Conservation (phyloP, 441 rosid genomes). For the Populus hybrid region DNA sequence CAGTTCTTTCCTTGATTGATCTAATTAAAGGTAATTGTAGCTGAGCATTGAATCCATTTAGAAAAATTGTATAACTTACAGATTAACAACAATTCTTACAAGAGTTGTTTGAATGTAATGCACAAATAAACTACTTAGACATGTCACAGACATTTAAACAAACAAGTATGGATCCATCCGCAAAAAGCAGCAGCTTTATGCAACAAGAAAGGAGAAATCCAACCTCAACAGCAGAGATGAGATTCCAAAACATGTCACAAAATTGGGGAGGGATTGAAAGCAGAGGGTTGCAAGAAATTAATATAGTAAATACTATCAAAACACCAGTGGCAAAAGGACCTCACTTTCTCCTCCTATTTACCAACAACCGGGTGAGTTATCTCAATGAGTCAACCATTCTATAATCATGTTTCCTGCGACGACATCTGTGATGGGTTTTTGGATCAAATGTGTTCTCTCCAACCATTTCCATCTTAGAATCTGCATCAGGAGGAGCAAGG, state of each 20-base stretch:
- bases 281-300: background rate
- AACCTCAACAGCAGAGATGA: background rate
- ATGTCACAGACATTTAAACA: background rate
- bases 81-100: background rate
- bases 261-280: background rate
- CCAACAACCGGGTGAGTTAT: constrained; percentile 14
- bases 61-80: background rate
- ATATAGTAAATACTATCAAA: background rate
- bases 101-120: background rate
- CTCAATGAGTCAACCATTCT: constrained; percentile 59
- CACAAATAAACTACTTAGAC: background rate
- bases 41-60: background rate
- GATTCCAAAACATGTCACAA: background rate
- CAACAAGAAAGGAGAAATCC: background rate
- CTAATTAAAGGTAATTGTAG: background rate
- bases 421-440: constrained; percentile 69
- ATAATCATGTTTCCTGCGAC: constrained; percentile 81
- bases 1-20: background rate
- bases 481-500: constrained; percentile 29
- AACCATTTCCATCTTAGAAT: constrained; percentile 63
- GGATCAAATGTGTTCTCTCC: constrained; percentile 72
- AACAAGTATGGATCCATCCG: background rate
- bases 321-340: background rate
- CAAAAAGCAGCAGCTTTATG: background rate
- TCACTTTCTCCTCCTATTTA: background rate